phyloP scores from a whole-genome alignment of 2,329 filamentous ascomycete species.

The Volutella citrinella region DNA sequence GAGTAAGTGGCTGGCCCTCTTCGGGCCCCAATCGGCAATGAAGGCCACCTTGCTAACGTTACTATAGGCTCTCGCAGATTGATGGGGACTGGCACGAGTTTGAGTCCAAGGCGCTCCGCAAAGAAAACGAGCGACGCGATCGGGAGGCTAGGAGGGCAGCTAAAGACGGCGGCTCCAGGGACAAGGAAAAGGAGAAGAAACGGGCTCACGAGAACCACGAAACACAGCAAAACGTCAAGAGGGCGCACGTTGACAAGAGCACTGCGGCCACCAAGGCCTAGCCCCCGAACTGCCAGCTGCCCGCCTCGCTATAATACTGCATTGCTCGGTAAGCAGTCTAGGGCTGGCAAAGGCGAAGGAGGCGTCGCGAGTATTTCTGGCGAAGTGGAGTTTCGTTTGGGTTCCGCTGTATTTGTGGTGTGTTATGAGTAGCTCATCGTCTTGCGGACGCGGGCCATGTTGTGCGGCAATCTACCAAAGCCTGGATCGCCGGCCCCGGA shows the following conservation, averaged over 20 bases:
- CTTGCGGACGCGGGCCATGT: no score
- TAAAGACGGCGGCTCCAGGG: conserved; percentile 33
- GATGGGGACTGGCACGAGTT: conserved; percentile 99
- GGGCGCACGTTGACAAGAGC: conserved; percentile 29
- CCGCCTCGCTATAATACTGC: no score
- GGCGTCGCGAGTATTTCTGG: no score
- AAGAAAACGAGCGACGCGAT: conserved; percentile 74
- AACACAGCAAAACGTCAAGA: conserved; percentile 32
- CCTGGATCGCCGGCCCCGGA: no score
- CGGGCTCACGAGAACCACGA: conserved; percentile 31
- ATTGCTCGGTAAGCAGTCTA: no score
- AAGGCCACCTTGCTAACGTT: conserved; percentile 28
- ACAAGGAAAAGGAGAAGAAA: conserved; percentile 39
- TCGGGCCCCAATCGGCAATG: conserved; percentile 1
- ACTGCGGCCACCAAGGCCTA: conserved; percentile 10
- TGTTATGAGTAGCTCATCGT: no score
- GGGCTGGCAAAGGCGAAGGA: no score
- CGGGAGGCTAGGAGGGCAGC: conserved; percentile 48
- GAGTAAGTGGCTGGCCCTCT: conserved; percentile 61
- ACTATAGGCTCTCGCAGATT: conserved; percentile 65
- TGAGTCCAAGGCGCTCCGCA: conserved; percentile 89
- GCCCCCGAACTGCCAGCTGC: no score
- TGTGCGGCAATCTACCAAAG: no score
- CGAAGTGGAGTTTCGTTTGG: no score
- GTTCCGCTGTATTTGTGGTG: no score